Evolutionary conservation across 1,284 basidiomycete species (phyloP).

Genomic region (Ustilago nuda): DNA sequence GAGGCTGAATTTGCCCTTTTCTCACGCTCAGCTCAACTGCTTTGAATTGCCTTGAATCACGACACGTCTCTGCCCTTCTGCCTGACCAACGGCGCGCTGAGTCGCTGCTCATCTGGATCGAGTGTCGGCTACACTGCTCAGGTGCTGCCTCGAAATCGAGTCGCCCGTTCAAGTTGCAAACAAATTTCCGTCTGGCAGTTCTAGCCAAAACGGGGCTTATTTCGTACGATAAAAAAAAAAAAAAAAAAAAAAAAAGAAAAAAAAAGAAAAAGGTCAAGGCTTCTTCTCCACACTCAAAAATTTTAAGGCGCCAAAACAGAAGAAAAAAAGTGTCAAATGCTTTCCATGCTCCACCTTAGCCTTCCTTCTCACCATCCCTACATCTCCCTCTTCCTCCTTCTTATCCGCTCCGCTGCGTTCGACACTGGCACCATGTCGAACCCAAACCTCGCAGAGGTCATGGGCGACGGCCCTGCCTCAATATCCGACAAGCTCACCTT

Average conservation of each 20-base stretch:
- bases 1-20: neutral
- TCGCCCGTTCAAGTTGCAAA: conserved; percentile 2
- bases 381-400: neutral
- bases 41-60: conserved; percentile 12
- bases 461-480: conserved; percentile 49
- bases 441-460: conserved; percentile 52
- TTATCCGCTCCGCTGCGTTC: neutral
- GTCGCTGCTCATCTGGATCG: conserved; percentile 5
- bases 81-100: conserved; percentile 1
- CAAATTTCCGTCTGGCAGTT: conserved; percentile 6
- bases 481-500: conserved; percentile 49
- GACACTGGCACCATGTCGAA: conserved; percentile 39
- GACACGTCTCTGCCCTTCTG: conserved; percentile 26
- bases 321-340: neutral
- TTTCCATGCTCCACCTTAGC: neutral
- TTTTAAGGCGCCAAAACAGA: conserved; percentile 19
- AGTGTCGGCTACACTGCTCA: conserved; percentile 12
- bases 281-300: conserved; percentile 31
- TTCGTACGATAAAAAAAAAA: conserved; percentile 15
- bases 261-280: neutral
- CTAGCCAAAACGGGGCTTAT: conserved; percentile 2
- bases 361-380: neutral
- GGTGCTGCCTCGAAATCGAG: neutral
- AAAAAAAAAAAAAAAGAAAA: too few relatives aligned
- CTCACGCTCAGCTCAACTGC: neutral